Evolutionary conservation across 805 yeast species (phyloP), one percentile per base, ranked within the genome.

Genomic region (Myxozyma sirexii): DNA sequence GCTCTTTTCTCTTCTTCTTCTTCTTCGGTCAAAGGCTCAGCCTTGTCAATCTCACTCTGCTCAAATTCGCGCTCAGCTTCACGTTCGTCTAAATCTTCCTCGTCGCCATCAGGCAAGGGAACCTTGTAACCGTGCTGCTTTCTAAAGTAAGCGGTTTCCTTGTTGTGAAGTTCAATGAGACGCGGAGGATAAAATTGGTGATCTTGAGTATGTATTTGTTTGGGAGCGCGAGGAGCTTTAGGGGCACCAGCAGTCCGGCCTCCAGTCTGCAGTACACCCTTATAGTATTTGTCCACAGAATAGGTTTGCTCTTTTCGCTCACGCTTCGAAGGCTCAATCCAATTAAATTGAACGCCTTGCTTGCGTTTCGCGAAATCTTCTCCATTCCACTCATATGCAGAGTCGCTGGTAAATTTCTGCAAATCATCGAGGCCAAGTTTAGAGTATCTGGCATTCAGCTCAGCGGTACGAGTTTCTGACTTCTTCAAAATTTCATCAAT

Each of bases 321-420:
- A 6, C 78, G 74, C 71, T 90, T 90, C 1, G 94, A 83, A 4
- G 96, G 96, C 58, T 88, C 86, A 65, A 92, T 86, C 93, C 96
- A 89, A 23, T 80, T 80, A 58, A 84, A 82, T 21, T 67, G 68
- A 38, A 60, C 59, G 23, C 71, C 68, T 35, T 65, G 64, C 56
- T 70, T 68, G 31, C 71, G 66, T 67, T 84, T 83, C 62, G 93
- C 91, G 72, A 86, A 87, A 68, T 88, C 86, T 67, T 86, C 81
- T 17, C 99, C 99, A 70, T 94, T 91, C 99, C 99, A 93, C 74
- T 92, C 97, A 73, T 93, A 93, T 0, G 97, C 94, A 24, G 87
- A 86, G 65, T 90, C 96, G 6, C 90, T 87, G 10, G 94, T 87
- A 69, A 92, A 92, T 70, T 89, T 90, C 71, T 93, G 97, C 52